phyloP scores from a whole-genome alignment of 306 rosid species.

The Cucurbita moschata region DNA sequence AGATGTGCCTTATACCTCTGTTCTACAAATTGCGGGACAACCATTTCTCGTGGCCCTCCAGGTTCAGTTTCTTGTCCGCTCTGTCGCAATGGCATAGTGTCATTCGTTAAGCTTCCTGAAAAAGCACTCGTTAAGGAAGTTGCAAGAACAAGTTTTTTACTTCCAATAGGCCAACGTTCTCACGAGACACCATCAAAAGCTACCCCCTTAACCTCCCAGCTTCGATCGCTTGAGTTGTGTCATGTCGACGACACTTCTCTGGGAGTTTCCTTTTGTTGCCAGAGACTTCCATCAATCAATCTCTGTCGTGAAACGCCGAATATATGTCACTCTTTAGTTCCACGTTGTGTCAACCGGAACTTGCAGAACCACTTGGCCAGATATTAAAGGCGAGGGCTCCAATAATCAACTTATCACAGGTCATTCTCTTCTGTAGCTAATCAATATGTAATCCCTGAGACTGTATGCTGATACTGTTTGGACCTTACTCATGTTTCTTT shows the following conservation, averaged over 20 bases:
- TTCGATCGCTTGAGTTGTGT: conserved; percentile 34
- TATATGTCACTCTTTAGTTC: conserved; percentile 40
- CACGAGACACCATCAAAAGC: conserved; percentile 26
- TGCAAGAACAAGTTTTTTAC: conserved; percentile 45
- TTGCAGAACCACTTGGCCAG: conserved; percentile 25
- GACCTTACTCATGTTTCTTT: neutral
- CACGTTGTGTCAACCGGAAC: conserved; percentile 21
- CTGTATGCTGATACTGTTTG: conserved; percentile 28
- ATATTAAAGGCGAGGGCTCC: conserved; percentile 37
- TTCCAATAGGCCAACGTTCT: conserved; percentile 54
- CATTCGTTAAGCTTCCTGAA: conserved; percentile 54
- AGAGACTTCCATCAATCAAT: conserved; percentile 39
- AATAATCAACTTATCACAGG: conserved; percentile 40
- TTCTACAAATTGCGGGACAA: conserved; percentile 45
- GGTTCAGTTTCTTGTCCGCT: conserved; percentile 95
- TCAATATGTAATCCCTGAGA: conserved; percentile 38
- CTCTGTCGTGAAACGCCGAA: conserved; percentile 52
- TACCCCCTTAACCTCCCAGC: conserved; percentile 44
- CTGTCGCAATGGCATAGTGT: conserved; percentile 75
- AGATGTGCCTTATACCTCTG: conserved; percentile 88
- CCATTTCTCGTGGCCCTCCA: conserved; percentile 34
- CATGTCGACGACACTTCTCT: conserved; percentile 22
- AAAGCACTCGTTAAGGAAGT: conserved; percentile 25
- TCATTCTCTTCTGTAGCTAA: conserved; percentile 58
- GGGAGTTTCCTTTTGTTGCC: conserved; percentile 41